Conservation (phyloP, 805 yeast species). For the Pichia californica region DNA sequence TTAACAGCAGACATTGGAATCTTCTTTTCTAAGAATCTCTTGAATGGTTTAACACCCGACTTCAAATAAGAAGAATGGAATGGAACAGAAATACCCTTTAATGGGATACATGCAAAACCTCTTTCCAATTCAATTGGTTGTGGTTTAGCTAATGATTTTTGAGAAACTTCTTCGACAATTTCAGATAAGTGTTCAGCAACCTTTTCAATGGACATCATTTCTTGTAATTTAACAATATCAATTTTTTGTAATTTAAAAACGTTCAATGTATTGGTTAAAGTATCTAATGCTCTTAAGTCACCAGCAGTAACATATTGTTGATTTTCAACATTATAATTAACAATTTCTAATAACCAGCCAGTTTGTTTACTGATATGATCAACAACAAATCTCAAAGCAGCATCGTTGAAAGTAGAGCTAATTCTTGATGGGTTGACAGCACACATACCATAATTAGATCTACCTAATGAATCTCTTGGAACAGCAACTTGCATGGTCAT, state of each 20-base stretch:
- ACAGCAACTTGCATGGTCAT: slow-evolving; percentile 99
- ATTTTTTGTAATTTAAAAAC: slow-evolving; percentile 91
- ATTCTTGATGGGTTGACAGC: slow-evolving; percentile 97
- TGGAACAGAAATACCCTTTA: slow-evolving; percentile 98
- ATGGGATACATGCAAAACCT: slow-evolving; percentile 97
- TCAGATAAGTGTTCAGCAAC: slow-evolving; percentile 84
- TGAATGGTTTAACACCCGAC: slow-evolving; percentile 98
- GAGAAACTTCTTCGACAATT: slow-evolving; percentile 80
- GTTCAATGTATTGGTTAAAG: slow-evolving; percentile 87
- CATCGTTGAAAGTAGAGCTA: slow-evolving; percentile 80
- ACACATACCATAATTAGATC: slow-evolving; percentile 99
- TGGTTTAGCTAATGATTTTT: slow-evolving; percentile 76
- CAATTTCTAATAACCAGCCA: slow-evolving; percentile 94
- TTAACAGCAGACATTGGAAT: slow-evolving; percentile 91
- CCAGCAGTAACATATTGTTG: slow-evolving; percentile 99
- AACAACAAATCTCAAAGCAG: slow-evolving; percentile 91
- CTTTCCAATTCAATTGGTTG: slow-evolving; percentile 97
- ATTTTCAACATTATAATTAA: slow-evolving; percentile 95
- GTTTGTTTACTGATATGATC: slow-evolving; percentile 80
- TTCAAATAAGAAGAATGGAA: slow-evolving; percentile 98
- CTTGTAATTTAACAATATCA: slow-evolving; percentile 83
- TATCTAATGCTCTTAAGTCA: slow-evolving; percentile 91
- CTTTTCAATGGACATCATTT: slow-evolving; percentile 74
- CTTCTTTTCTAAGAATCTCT: slow-evolving; percentile 94
- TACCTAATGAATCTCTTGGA: slow-evolving; percentile 90